A percentile compares a stretch with the other conserved stretches of the same genome.
Evolutionary conservation across 805 yeast species (phyloP).

Genomic region (Tetrapisispora arboricola): DNA sequence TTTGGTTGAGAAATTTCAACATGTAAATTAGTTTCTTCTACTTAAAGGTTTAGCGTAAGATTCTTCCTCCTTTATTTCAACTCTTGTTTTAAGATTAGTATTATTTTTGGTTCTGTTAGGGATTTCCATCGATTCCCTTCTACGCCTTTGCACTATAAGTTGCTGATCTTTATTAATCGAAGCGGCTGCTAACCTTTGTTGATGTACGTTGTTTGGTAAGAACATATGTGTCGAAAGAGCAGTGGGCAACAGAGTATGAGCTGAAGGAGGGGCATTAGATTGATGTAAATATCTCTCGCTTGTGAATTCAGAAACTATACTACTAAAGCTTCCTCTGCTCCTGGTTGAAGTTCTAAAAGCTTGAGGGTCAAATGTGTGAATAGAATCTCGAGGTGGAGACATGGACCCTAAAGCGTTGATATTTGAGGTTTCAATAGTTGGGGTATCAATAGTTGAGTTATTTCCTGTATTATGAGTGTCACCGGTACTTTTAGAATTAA

Average conservation of each 20-base stretch:
- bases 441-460: slow-evolving; percentile 2
- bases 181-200: slow-evolving; percentile 20
- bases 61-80: slow-evolving; percentile 27
- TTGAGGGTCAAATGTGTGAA: not conserved
- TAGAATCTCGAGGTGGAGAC: slow-evolving; percentile 12
- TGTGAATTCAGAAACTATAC: slow-evolving; percentile 30
- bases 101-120: slow-evolving; percentile 23
- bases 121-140: slow-evolving; percentile 27
- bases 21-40: not conserved
- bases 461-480: not conserved
- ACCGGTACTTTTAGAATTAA: not conserved
- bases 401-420: slow-evolving; percentile 25
- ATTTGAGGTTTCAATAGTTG: slow-evolving; percentile 14
- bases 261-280: slow-evolving; percentile 53
- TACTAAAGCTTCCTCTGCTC: slow-evolving; percentile 20
- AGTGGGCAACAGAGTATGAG: slow-evolving; percentile 47
- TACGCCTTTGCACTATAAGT: slow-evolving; percentile 14
- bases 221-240: slow-evolving; percentile 55
- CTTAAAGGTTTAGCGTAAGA: slow-evolving; percentile 6
- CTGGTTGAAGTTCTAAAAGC: not conserved
- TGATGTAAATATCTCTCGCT: slow-evolving; percentile 31
- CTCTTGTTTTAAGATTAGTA: slow-evolving; percentile 23
- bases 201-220: slow-evolving; percentile 36
- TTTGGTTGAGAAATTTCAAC: not conserved
- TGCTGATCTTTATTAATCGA: not conserved